Evolutionary conservation across 2,329 filamentous ascomycete genomes (phyloP), one percentile per base, ranked within the genome.

Genomic region (Fusarium austroafricanum): DNA sequence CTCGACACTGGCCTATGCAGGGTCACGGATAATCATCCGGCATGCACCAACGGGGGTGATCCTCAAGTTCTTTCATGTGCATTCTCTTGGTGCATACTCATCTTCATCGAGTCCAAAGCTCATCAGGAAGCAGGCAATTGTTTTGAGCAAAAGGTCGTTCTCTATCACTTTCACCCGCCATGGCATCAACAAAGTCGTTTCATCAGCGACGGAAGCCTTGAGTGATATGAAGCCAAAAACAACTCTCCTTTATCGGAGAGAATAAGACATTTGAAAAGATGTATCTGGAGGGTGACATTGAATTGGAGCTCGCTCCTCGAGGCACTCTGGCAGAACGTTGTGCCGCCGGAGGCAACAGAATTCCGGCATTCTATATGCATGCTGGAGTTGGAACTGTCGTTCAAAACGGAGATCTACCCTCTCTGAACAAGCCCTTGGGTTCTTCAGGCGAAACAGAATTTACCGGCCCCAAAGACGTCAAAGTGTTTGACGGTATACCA

Each of bases 361-460:
- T 97, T 70, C 94, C 94, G 12, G 94, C 94, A 29, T 97, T 97
- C 81, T 97, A 93, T 82, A 97, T 94, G 0, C 94, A 94, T 2
- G 92, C 93, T 1, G 93, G 91, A 11, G 91, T 92, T 67, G 92
- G 92, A 56, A 96, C 93, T 7, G 92, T 96, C n/a, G 93, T 97
- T 37, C 94, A 97, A 81, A 96, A 92, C 0, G 94, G 94, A 65
- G 93, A 97, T 66, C 86, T 97, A 17, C 92, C 94, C 1, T 83
- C 96, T 47, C 88, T 86, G 72, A 92, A 97, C 81, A 93, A 93
- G 75, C 71, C 84, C 12, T 91, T 95, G 74, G 92, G 92, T 50
- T 90, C 88, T 1, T 90, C 95, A 17, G 6, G 10, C 10, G 89
- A 89, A 47, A 79, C 89, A 71, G 92, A 91, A 79, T 92, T 90